phyloP scores from a whole-genome alignment of 2,329 filamentous ascomycete genomes.

The Pyrenophora graminea region DNA sequence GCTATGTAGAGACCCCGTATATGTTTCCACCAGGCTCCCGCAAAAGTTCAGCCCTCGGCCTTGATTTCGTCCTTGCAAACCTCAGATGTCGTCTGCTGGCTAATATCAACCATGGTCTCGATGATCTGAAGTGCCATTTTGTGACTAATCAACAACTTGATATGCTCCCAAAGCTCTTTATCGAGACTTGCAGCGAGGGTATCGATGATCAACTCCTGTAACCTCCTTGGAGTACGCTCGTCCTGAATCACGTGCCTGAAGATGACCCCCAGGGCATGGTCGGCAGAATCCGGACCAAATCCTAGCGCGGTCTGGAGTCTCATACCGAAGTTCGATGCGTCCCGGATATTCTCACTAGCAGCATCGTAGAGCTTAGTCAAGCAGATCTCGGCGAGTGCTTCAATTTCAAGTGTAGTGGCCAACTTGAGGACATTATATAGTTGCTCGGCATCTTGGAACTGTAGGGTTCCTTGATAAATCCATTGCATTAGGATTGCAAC shows the following conservation, averaged over 20 bases:
- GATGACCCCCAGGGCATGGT: constrained; percentile 14
- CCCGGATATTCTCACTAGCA: constrained; percentile 6
- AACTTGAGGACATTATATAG: constrained; percentile 23
- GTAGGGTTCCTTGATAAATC: constrained; percentile 16
- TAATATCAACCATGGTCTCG: constrained; percentile 7
- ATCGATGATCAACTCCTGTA: constrained; percentile 20
- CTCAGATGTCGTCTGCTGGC: constrained; percentile 5
- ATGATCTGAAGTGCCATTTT: constrained; percentile 8
- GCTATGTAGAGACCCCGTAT: too few relatives aligned
- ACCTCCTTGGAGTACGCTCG: constrained; percentile 9
- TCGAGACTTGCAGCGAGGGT: constrained; percentile 20
- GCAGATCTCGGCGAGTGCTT: constrained; percentile 18
- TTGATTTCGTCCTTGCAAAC: constrained; percentile 1
- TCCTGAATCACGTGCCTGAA: constrained; percentile 26
- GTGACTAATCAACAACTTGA: constrained; percentile 6
- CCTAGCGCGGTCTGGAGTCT: constrained; percentile 11
- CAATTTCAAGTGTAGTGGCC: constrained; percentile 17
- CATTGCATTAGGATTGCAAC: constrained; percentile 24
- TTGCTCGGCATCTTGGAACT: constrained; percentile 11
- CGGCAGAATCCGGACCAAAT: not conserved
- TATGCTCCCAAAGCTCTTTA: constrained; percentile 8
- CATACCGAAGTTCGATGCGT: constrained; percentile 3
- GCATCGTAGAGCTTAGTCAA: constrained; percentile 12
- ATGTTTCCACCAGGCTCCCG: too few relatives aligned
- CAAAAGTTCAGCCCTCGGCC: not conserved